A percentile compares a stretch with the other conserved stretches of the same genome.
Evolutionary conservation across 139 green algal genomes (phyloP).

Genomic region (Coelastrella sp.): DNA sequence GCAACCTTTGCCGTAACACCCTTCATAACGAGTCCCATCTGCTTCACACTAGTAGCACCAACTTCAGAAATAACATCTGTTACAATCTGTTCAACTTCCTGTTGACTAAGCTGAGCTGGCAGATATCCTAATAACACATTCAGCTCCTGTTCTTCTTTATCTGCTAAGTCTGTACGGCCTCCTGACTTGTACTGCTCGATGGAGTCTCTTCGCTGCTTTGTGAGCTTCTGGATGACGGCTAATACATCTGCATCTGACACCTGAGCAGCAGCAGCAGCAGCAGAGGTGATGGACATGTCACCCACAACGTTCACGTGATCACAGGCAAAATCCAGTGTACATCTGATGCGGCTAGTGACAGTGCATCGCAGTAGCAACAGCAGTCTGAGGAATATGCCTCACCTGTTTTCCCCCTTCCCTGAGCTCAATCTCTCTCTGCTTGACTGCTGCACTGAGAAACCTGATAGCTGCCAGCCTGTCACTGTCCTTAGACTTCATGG

Average conservation of each 20-base stretch:
- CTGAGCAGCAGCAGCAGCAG: neutral
- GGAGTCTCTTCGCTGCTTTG: conserved; percentile 61
- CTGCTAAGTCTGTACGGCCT: conserved; percentile 58
- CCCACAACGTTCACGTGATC: neutral
- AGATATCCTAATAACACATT: conserved; percentile 53
- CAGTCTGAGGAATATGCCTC: no score
- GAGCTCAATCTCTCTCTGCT: conserved; percentile 62
- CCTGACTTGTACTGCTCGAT: conserved; percentile 61
- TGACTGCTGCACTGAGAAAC: conserved; percentile 61
- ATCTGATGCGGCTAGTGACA: neutral
- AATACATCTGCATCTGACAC: conserved; percentile 29
- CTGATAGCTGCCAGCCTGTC: conserved; percentile 54
- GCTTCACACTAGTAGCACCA: conserved; percentile 52
- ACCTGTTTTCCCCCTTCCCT: conserved; percentile 42
- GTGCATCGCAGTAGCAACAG: neutral
- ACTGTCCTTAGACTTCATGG: conserved; percentile 61
- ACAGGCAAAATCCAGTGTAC: neutral
- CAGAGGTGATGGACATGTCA: neutral
- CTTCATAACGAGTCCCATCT: conserved; percentile 64
- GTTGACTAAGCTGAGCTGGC: conserved; percentile 53
- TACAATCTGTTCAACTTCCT: conserved; percentile 57
- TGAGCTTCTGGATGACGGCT: conserved; percentile 58
- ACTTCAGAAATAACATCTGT: conserved; percentile 53
- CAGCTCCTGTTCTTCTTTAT: conserved; percentile 57
- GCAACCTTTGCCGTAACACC: conserved; percentile 43